Base-by-base conservation (phyloP, 2,329 filamentous ascomycete species). In the Thielaviopsis populi region DNA sequence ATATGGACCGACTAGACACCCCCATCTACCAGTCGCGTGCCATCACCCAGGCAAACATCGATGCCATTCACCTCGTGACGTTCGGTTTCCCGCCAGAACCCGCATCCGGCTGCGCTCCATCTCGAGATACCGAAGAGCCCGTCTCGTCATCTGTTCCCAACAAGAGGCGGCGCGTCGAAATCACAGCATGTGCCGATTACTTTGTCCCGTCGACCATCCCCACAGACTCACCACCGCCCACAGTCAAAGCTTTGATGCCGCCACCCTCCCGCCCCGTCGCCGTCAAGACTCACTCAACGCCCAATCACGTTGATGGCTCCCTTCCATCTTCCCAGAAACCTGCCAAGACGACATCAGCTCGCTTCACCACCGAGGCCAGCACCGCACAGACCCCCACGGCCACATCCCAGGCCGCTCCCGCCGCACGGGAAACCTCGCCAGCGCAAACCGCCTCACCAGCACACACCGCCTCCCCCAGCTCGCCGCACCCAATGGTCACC, bases 11-110 rank as follows among this genome's bases (percentile, higher is more conserved):
- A 1, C 65, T 67, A 1, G 71, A 70, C 2, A 67, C 56, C 6
- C 71, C 73, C 1, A 42, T 70, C 0, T 77, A 71, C 67, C 69
- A 63, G 6, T 66, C 67, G 17, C 69, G 71, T 59, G 66, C 77
- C 30, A 70, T 79, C 10, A 73, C 70, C 2, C 71, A 69, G 37
- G 65, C 68, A 11, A 77, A 74, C 50, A 66, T 79, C 3, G 68
- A 70, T 1, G 67, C 68, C 11, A 71, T 77, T 17, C 33, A 62
- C 11, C 22, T 59, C 1, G 30, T 54, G 19, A 59, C 41, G 11
- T 54, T 63, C 17, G 62, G 62, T 3, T 63, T 58, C 24, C 37
- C 19, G 3, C 24, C 53, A 10, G 62, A 63, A 24, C 22, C 22
- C 19, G 3, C n/a, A 6, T 27, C 53, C n/a, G 33, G 17, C 15